These are phyloP conservation scores for Euphrasia confusa DNA, from an alignment of 257 asterid species.

Conservation along the genomic window DNA sequence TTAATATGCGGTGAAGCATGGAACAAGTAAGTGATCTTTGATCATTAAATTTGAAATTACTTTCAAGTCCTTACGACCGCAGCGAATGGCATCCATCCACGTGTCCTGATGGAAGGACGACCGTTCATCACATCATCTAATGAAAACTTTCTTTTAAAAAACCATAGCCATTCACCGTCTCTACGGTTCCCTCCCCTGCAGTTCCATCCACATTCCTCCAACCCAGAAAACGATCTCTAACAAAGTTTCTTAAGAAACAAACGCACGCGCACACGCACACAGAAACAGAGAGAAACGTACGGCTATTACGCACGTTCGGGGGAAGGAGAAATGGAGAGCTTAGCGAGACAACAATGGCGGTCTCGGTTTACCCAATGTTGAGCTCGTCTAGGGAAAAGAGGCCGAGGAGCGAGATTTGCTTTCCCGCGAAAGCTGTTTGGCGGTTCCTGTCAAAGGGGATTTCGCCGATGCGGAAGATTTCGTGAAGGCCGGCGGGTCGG, in stretches of 20 bases:
- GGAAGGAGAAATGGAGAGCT: slow-evolving; percentile 49
- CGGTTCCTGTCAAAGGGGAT: slow-evolving; percentile 57
- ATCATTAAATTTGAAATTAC: not conserved
- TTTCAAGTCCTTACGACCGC: not conserved
- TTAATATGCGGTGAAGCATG: too few species aligned
- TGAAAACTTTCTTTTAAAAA: not conserved
- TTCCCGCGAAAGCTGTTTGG: slow-evolving; percentile 43
- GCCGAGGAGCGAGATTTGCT: slow-evolving; percentile 26
- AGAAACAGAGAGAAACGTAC: not conserved
- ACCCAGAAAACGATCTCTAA: slow-evolving; percentile 24
- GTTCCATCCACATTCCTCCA: slow-evolving; percentile 14
- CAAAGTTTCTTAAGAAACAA: not conserved
- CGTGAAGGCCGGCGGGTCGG: slow-evolving; percentile 93
- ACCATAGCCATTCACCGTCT: slow-evolving; percentile 21
- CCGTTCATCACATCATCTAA: slow-evolving; percentile 34
- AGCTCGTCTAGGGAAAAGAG: slow-evolving; percentile 37
- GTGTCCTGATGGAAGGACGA: slow-evolving; percentile 25
- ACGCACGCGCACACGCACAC: not conserved
- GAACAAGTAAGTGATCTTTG: not conserved
- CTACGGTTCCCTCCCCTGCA: slow-evolving; percentile 22
- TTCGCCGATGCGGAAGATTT: slow-evolving; percentile 85
- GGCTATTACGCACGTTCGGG: not conserved
- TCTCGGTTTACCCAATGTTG: slow-evolving; percentile 42
- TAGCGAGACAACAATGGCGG: slow-evolving; percentile 72
- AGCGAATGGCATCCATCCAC: slow-evolving; percentile 37